Evolutionary conservation across 2,329 filamentous ascomycete species (phyloP).

Genomic region (Sclerotinia borealis): DNA sequence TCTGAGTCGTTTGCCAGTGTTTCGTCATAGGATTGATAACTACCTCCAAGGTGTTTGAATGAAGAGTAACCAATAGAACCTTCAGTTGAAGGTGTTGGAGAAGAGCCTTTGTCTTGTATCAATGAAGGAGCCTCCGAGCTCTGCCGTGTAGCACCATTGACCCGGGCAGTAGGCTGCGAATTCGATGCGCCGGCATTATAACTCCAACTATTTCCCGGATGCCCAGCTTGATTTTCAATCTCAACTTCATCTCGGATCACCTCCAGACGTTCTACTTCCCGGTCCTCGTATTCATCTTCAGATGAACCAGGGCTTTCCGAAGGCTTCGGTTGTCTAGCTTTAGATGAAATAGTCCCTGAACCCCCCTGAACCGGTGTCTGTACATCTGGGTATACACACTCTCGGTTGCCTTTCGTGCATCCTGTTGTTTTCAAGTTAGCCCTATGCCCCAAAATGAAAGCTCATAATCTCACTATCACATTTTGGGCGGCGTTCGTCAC

Average conservation of each 20-base stretch:
- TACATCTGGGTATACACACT: conserved; percentile 82
- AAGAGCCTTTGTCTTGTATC: conserved; percentile 46
- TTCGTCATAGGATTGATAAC: conserved; percentile 16
- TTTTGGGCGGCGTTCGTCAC: conserved; percentile 80
- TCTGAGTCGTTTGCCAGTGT: conserved; percentile 28
- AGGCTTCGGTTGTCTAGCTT: conserved; percentile 34
- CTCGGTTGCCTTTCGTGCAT: conserved; percentile 85
- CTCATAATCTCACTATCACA: conserved; percentile 61
- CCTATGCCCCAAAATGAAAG: conserved; percentile 12
- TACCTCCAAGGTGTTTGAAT: conserved; percentile 15
- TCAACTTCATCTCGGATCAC: conserved; percentile 53
- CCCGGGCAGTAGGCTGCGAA: conserved; percentile 35
- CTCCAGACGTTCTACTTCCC: conserved; percentile 44
- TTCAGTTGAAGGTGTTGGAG: conserved; percentile 46
- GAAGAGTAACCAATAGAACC: conserved; percentile 28
- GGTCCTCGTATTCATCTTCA: conserved; percentile 44
- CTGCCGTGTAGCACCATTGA: conserved; percentile 37
- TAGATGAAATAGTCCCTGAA: conserved; percentile 17
- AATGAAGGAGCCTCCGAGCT: conserved; percentile 49
- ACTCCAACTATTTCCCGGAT: conserved; percentile 10
- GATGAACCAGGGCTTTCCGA: conserved; percentile 43
- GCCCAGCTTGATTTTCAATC: conserved; percentile 7
- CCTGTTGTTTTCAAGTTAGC: conserved; percentile 43
- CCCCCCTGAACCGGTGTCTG: conserved; percentile 36
- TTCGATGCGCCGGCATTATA: conserved; percentile 18